phyloP scores from a whole-genome alignment of 2,329 filamentous ascomycete genomes.

The Claviceps africana region DNA sequence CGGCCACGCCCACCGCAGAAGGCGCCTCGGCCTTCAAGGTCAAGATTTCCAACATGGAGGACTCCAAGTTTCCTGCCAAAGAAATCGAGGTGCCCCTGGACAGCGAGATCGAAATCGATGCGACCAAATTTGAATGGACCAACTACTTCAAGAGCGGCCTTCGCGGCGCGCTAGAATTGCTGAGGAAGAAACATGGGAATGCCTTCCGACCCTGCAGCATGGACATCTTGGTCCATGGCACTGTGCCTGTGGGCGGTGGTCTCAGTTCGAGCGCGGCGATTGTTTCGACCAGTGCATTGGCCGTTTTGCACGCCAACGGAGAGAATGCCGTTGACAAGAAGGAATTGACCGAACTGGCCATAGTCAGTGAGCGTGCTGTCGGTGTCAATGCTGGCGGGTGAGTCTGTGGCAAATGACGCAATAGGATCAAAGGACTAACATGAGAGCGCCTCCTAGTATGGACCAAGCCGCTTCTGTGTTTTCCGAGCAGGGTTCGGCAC shows the following conservation, averaged over 20 bases:
- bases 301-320: slow-evolving; percentile 76
- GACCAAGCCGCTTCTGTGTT: slow-evolving; percentile 95
- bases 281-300: slow-evolving; percentile 77
- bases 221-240: slow-evolving; percentile 81
- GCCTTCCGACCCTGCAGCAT: slow-evolving; percentile 56
- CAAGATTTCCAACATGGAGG: slow-evolving; percentile 66
- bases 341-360: slow-evolving; percentile 79
- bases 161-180: slow-evolving; percentile 62
- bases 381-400: slow-evolving; percentile 93
- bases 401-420: slow-evolving; percentile 16
- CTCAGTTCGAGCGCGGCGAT: slow-evolving; percentile 90
- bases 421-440: neutral
- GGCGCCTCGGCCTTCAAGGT: slow-evolving; percentile 46
- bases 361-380: slow-evolving; percentile 85
- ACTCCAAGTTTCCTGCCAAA: slow-evolving; percentile 58
- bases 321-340: slow-evolving; percentile 72
- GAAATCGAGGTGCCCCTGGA: slow-evolving; percentile 58
- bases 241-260: slow-evolving; percentile 81
- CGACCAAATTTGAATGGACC: slow-evolving; percentile 79
- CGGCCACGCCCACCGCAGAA: slow-evolving; percentile 34
- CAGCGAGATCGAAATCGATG: slow-evolving; percentile 63
- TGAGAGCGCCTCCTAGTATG: slow-evolving; percentile 46
- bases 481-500: slow-evolving; percentile 68
- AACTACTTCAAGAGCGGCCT: slow-evolving; percentile 97
- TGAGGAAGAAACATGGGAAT: slow-evolving; percentile 51